Evolutionary conservation across 2,329 filamentous ascomycete genomes (phyloP), one percentile per base, ranked within the genome.

Genomic region (Ophiostoma triangulosporum): DNA sequence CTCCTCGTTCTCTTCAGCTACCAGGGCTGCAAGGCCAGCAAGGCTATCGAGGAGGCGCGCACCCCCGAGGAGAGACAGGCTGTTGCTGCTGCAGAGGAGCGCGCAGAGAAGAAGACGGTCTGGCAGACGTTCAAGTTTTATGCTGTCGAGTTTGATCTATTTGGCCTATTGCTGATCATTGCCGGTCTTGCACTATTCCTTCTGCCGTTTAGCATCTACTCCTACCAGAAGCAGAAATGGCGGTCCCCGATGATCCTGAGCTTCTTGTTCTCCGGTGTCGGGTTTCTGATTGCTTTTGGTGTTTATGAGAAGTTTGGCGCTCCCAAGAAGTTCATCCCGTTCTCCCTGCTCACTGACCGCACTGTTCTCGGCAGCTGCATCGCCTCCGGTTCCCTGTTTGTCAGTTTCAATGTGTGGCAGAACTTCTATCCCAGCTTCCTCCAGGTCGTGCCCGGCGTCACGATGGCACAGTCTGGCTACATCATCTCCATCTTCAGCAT

Each of bases 101-200:
- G 7, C 0, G 38, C 17, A 17, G 15, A 4, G 15, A 33, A 36
- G n/a, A 31, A 32, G 27, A 76, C 70, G 0, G 24, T 66, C 0
- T 33, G 62, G 4, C 68, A 80, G 59, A 74, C 70, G 1, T 54
- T 80, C 33, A 62, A 65, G 43, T 66, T 77, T 61, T 83, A 83
- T 63, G 62, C 72, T 14, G 67, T 76, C 35, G 76, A 86, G 59
- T 81, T 86, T 56, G 83, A 87, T 60, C 69, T 78, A 1, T 52
- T 79, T 15, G 82, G 83, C 14, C 69, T 85, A 26, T 54, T 85
- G 12, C 68, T 86, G 2, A 70, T 85, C 56, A 72, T 75, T 4
- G 69, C 66, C 1, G 83, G 81, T 1, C 74, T 84, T 57, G 71
- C 76, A 0, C 66, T 86, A 6, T 79, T 88, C 62, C 69, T 88